Conservation (phyloP, 1,139 yeast genomes). For the Pichiaceae sp. region DNA sequence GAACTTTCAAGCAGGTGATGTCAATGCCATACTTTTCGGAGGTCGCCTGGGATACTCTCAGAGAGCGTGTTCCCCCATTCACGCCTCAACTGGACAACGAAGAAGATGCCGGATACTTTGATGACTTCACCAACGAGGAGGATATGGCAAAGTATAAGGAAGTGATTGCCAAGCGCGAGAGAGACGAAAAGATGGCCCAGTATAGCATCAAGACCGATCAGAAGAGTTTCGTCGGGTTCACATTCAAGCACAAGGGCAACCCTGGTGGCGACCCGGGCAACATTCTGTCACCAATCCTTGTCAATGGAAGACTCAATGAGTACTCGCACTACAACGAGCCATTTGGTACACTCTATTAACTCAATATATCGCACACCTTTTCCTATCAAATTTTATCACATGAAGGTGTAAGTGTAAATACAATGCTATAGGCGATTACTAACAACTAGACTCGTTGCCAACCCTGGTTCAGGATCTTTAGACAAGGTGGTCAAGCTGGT, state of each 20-base stretch:
- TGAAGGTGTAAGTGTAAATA: background rate
- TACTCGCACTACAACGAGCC: conserved; percentile 22
- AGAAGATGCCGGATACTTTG: conserved; percentile 97
- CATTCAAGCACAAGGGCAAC: conserved; percentile 82
- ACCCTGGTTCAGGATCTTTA: conserved; percentile 35
- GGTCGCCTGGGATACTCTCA: conserved; percentile 65
- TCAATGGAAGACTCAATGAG: conserved; percentile 14
- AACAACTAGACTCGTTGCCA: conserved; percentile 32
- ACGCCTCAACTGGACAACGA: conserved; percentile 95
- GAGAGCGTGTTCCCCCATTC: conserved; percentile 80
- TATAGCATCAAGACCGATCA: conserved; percentile 40
- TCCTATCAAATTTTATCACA: background rate
- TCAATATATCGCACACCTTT: background rate
- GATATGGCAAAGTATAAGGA: conserved; percentile 98
- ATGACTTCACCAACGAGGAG: conserved; percentile 91
- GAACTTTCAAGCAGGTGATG: conserved; percentile 73
- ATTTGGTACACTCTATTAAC: conserved; percentile 25
- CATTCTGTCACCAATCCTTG: conserved; percentile 22
- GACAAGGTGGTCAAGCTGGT: conserved; percentile 39
- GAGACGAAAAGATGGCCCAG: conserved; percentile 68
- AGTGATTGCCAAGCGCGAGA: conserved; percentile 36
- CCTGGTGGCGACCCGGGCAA: conserved; percentile 38
- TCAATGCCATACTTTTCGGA: conserved; percentile 77
- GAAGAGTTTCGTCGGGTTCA: conserved; percentile 87
- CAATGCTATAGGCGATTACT: conserved; percentile 1